Evolutionary conservation across 1,284 basidiomycete genomes (phyloP).

Genomic region (Trichosporon faecale): DNA sequence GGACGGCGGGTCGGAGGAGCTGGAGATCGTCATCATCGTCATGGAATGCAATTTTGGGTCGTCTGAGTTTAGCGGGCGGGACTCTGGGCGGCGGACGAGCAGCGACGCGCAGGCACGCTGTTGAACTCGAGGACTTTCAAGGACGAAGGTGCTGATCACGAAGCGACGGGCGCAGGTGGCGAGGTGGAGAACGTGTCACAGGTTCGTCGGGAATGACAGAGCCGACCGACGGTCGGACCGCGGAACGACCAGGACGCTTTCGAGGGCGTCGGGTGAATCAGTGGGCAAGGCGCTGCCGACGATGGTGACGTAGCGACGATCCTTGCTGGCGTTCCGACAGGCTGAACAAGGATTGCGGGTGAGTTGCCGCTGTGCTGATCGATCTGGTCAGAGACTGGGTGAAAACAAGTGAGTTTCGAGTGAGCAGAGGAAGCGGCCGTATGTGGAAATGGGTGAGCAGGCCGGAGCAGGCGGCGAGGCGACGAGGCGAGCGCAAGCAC

Average conservation of each 20-base stretch:
- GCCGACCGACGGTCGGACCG: background rate
- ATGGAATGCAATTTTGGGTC: background rate
- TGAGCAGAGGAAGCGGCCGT: background rate
- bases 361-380: background rate
- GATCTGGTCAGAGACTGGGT: background rate
- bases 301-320: background rate
- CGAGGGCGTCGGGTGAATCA: background rate
- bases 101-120: background rate
- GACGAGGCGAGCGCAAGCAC: background rate
- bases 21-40: background rate
- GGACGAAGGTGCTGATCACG: background rate
- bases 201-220: background rate
- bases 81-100: background rate
- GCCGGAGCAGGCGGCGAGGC: background rate
- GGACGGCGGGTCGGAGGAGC: background rate
- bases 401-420: background rate
- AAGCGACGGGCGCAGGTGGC: background rate
- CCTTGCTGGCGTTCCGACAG: background rate
- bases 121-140: background rate
- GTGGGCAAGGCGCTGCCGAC: constrained; percentile 3
- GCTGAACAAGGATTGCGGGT: background rate
- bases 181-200: background rate
- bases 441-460: background rate
- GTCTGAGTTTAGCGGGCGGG: background rate
- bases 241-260: background rate